phyloP scores from a whole-genome alignment of 2,329 filamentous ascomycete species.

The Epichloe aotearoae region DNA sequence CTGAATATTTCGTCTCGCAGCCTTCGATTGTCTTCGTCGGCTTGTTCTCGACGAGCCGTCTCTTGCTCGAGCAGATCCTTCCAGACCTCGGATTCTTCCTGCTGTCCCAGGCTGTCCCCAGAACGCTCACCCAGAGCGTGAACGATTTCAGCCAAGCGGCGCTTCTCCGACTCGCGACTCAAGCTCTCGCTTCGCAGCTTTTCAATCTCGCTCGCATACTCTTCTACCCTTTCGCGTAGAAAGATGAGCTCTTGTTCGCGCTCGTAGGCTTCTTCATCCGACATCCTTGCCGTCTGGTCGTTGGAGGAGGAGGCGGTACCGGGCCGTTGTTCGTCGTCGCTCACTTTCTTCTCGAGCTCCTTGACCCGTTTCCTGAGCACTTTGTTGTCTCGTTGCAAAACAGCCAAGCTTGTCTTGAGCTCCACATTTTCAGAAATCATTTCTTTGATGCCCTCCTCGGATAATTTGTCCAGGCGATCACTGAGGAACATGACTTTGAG shows the following conservation, averaged over 20 bases:
- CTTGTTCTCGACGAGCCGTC: slow-evolving; percentile 74
- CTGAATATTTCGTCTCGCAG: slow-evolving; percentile 76
- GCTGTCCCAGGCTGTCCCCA: slow-evolving; percentile 35
- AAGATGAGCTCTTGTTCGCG: slow-evolving; percentile 78
- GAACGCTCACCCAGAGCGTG: slow-evolving; percentile 36
- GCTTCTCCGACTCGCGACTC: slow-evolving; percentile 70
- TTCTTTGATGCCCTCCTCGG: slow-evolving; percentile 91
- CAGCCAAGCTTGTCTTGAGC: slow-evolving; percentile 77
- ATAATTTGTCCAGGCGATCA: slow-evolving; percentile 81
- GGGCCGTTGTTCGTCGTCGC: slow-evolving; percentile 49
- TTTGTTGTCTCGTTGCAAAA: slow-evolving; percentile 84
- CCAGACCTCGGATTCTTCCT: slow-evolving; percentile 71
- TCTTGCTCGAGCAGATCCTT: slow-evolving; percentile 91
- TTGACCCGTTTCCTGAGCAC: slow-evolving; percentile 66
- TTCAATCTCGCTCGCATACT: slow-evolving; percentile 73
- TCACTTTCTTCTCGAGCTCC: slow-evolving; percentile 71
- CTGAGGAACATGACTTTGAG: slow-evolving; percentile 96
- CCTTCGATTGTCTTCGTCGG: slow-evolving; percentile 75
- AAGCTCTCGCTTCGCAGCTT: slow-evolving; percentile 66
- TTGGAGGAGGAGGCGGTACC: slow-evolving; percentile 50
- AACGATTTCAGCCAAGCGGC: slow-evolving; percentile 72
- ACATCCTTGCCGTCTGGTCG: slow-evolving; percentile 40
- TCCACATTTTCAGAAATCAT: slow-evolving; percentile 98
- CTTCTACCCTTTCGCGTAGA: slow-evolving; percentile 72
- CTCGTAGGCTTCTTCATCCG: slow-evolving; percentile 49